Base-by-base conservation (phyloP, 2,329 filamentous ascomycete genomes). In the Hypoxylon sp. region DNA sequence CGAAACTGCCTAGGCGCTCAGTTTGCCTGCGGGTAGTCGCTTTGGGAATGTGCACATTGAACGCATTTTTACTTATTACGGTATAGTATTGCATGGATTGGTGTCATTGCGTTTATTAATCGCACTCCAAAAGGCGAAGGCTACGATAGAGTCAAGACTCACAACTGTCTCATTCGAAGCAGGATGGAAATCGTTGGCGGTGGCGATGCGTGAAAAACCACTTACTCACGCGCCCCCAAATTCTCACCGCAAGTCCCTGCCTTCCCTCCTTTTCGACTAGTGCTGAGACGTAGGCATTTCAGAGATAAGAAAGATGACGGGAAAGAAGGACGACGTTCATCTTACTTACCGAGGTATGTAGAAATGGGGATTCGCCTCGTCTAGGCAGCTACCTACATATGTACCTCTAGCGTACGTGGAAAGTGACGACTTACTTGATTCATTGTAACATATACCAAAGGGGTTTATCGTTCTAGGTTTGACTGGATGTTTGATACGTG, bases 31-130 rank as follows among this genome's bases (percentile, higher is more conserved):
- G 47, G 47, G 24, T 54, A 48, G 19, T 29, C 48, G 39, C 47
- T 29, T 48, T 17, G 19, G 24, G 22, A 57, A 52, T 48, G 50
- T 64, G 42, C 54, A 53, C 46, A 31, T 53, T 54, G 54, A 64
- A 37, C 13, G 33, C 10, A 35, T 54, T 54, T 54, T 37, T 42
- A 39, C 39, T 53, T 53, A 48, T 48, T 51, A 52, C 5, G 24
- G 33, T 19, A 11, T 31, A 22, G 46, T 14, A 51, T 17, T 17
- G 19, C 37, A 42, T 29, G 33, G 11, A 24, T 14, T 19, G 5
- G 24, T 37, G 54, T 10, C 6, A 19, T 19, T 31, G 44, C 19
- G n/a, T 35, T 19, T 24, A 22, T 24, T 35, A 14, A 33, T 13
- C 29, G 22, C n/a, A 19, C n/a, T 44, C 31, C 44, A n/a, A 44